Percentiles rank a stretch among this genome's conserved stretches.
These are phyloP conservation scores for Tephrocybe sp. DNA, from an alignment of 768 basidiomycete species.

Conservation along the genomic window DNA sequence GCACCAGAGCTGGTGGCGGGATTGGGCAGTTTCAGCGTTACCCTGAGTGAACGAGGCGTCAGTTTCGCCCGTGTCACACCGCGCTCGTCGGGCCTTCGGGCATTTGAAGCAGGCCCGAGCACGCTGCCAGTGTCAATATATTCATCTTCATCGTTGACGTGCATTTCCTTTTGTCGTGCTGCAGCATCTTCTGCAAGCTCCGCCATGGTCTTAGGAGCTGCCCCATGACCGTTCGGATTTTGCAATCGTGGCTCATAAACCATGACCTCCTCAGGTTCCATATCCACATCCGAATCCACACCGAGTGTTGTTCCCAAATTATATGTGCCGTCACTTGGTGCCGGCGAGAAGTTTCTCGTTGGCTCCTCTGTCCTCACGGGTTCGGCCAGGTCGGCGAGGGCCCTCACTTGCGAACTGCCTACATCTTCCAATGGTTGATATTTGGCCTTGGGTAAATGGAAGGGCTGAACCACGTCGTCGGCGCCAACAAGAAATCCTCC, in stretches of 20 bases:
- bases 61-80: conserved; percentile 4
- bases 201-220: conserved; percentile 57
- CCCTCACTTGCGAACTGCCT: not conserved
- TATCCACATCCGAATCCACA: conserved; percentile 32
- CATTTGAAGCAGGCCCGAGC: conserved; percentile 1
- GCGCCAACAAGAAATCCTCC: conserved; percentile 73
- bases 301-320: conserved; percentile 38
- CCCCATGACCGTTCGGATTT: not conserved
- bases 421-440: conserved; percentile 36
- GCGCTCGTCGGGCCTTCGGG: conserved; percentile 1
- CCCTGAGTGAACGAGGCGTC: conserved; percentile 8
- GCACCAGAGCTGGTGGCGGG: conserved; percentile 7
- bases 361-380: not conserved
- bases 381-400: not conserved
- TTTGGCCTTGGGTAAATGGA: conserved; percentile 63
- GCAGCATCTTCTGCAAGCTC: conserved; percentile 56
- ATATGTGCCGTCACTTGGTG: conserved; percentile 29
- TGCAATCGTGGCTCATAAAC: not conserved
- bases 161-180: conserved; percentile 16
- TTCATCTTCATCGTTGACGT: conserved; percentile 8
- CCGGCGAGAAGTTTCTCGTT: not conserved
- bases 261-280: conserved; percentile 24
- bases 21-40: conserved; percentile 6
- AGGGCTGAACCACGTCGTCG: conserved; percentile 72
- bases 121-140: conserved; percentile 6